phyloP scores from a whole-genome alignment of 768 basidiomycete genomes.

The Kwoniella pini region DNA sequence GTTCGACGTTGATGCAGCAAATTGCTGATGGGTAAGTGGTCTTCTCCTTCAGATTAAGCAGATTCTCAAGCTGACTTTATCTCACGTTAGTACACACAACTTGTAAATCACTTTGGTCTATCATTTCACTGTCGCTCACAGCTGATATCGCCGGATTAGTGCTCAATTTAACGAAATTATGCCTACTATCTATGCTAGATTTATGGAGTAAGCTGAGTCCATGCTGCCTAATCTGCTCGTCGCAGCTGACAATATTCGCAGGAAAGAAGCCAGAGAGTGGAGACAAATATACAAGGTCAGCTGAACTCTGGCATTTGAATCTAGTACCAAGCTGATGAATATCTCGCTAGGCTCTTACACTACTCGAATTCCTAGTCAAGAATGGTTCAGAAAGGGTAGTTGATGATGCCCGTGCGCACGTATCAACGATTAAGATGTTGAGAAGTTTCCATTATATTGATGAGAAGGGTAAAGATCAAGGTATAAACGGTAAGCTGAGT shows the following conservation, averaged over 20 bases:
- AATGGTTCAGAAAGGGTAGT: slow-evolving; percentile 97
- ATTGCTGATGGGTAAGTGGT: slow-evolving; percentile 89
- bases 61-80: slow-evolving; percentile 25
- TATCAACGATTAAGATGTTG: slow-evolving; percentile 95
- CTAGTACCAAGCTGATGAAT: slow-evolving; percentile 4
- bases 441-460: slow-evolving; percentile 98
- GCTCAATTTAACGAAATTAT: slow-evolving; percentile 99
- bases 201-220: slow-evolving; percentile 41
- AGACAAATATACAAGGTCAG: slow-evolving; percentile 95
- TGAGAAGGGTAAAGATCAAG: slow-evolving; percentile 98
- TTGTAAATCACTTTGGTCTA: slow-evolving; percentile 65
- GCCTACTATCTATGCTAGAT: slow-evolving; percentile 81
- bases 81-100: slow-evolving; percentile 76
- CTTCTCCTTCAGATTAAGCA: background rate
- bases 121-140: background rate
- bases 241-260: slow-evolving; percentile 56
- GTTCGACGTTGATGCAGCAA: slow-evolving; percentile 96
- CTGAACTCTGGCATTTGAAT: background rate
- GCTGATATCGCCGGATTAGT: slow-evolving; percentile 57
- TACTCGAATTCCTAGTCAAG: slow-evolving; percentile 93
- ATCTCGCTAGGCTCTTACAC: slow-evolving; percentile 70
- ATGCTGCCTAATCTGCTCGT: background rate
- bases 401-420: slow-evolving; percentile 91
- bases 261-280: slow-evolving; percentile 96
- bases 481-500: slow-evolving; percentile 82